Conservation (phyloP, 352 stramenopile genomes). For the Peronosclerospora sorghi region DNA sequence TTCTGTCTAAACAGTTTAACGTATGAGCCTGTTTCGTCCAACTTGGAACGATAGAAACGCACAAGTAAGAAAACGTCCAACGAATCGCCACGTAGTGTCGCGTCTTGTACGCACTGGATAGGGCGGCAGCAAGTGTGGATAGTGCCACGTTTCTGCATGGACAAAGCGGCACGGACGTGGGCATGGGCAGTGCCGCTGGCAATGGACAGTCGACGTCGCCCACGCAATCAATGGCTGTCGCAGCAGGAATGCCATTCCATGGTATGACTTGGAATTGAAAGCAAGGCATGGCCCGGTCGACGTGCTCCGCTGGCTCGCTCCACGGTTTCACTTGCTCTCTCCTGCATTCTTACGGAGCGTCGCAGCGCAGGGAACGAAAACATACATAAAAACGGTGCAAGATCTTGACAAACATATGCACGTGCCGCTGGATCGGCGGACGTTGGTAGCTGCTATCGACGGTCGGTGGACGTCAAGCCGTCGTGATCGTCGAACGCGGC, state of each 20-base stretch:
- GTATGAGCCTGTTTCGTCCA: no score
- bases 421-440: slow-evolving; percentile 18
- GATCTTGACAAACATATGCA: slow-evolving; percentile 23
- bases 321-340: slow-evolving; percentile 22
- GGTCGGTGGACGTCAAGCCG: slow-evolving; percentile 8
- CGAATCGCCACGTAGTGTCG: slow-evolving; percentile 27
- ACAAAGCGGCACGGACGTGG: slow-evolving; percentile 27
- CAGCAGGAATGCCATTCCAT: no score
- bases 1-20: no score
- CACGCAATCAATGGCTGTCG: slow-evolving; percentile 27
- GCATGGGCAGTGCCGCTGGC: slow-evolving; percentile 23
- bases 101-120: slow-evolving; percentile 35
- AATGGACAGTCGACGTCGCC: slow-evolving; percentile 29
- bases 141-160: slow-evolving; percentile 30
- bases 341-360: slow-evolving; percentile 23
- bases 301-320: slow-evolving; percentile 34
- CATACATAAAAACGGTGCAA: slow-evolving; percentile 23
- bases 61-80: no score
- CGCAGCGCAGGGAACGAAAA: slow-evolving; percentile 21
- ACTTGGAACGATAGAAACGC: no score
- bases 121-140: slow-evolving; percentile 24
- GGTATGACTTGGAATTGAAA: slow-evolving; percentile 30
- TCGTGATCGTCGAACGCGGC: slow-evolving; percentile 3
- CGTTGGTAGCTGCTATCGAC: slow-evolving; percentile 24
- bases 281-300: slow-evolving; percentile 36